Evolutionary conservation across 441 rosid genomes (phyloP).

Genomic region (Iberis amara): DNA sequence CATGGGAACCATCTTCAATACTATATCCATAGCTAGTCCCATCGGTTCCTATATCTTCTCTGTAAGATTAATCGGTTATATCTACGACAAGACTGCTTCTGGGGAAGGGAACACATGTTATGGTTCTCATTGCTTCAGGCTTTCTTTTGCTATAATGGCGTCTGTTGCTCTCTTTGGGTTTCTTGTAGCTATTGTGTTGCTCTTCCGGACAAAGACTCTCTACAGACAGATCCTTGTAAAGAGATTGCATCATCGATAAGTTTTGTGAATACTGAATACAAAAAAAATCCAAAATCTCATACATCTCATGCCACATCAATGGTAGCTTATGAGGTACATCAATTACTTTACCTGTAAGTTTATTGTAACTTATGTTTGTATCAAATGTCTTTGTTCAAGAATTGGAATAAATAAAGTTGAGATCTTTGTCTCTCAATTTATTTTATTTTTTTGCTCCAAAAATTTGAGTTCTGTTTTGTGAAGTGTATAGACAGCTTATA

Average conservation of each 20-base stretch:
- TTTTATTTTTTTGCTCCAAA: conserved; percentile 14
- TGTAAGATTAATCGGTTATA: conserved; percentile 57
- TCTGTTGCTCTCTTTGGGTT: conserved; percentile 52
- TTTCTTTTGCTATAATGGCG: conserved; percentile 66
- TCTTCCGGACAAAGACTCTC: conserved; percentile 51
- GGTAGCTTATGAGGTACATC: conserved; percentile 18
- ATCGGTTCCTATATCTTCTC: conserved; percentile 72
- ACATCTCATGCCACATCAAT: background rate
- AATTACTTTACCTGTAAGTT: conserved; percentile 13
- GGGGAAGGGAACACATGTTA: conserved; percentile 40
- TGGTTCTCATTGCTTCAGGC: conserved; percentile 65
- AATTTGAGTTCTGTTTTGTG: conserved; percentile 10
- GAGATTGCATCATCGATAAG: conserved; percentile 35
- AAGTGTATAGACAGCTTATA: conserved; percentile 16
- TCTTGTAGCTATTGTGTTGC: conserved; percentile 49
- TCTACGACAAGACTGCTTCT: conserved; percentile 56
- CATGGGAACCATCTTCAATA: conserved; percentile 71
- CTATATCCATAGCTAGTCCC: conserved; percentile 62
- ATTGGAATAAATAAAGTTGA: conserved; percentile 18
- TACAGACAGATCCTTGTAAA: conserved; percentile 41
- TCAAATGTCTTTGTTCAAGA: conserved; percentile 2
- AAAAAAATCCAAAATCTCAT: too few species aligned
- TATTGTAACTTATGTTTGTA: conserved; percentile 10
- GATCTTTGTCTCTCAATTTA: conserved; percentile 4
- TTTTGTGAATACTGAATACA: conserved; percentile 19